phyloP scores from a whole-genome alignment of 1,139 yeast genomes.

The Scheffersomyces quercinus region DNA sequence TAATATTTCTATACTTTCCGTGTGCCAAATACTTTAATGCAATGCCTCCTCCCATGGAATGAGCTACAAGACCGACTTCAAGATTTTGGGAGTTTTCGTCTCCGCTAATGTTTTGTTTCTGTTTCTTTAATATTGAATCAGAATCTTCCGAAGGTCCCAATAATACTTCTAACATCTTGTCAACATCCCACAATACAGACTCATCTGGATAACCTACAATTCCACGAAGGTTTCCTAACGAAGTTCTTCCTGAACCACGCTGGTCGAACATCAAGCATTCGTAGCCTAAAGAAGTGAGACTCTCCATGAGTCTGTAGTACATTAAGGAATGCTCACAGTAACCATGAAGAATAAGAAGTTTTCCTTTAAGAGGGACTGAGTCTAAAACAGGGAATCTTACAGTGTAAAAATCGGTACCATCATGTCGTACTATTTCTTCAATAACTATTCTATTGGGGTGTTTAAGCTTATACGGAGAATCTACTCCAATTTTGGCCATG shows the following conservation, averaged over 20 bases:
- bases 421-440: slow-evolving; percentile 7
- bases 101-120: too few relatives aligned
- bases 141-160: too few relatives aligned
- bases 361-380: slow-evolving; percentile 10
- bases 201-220: slow-evolving; percentile 13
- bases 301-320: slow-evolving; percentile 21
- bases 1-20: slow-evolving; percentile 16
- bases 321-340: slow-evolving; percentile 23
- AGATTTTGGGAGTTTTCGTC: too few relatives aligned
- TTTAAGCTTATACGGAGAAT: slow-evolving; percentile 12
- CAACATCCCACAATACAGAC: slow-evolving; percentile 17
- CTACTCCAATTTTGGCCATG: slow-evolving; percentile 4
- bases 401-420: slow-evolving; percentile 16
- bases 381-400: slow-evolving; percentile 9
- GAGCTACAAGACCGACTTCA: slow-evolving; percentile 14
- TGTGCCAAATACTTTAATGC: slow-evolving; percentile 17
- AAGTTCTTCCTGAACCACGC: slow-evolving; percentile 23
- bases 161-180: slow-evolving; percentile 13
- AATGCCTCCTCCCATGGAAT: slow-evolving; percentile 25
- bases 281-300: slow-evolving; percentile 17
- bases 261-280: slow-evolving; percentile 22
- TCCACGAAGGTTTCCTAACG: slow-evolving; percentile 19
- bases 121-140: too few relatives aligned
- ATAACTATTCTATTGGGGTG: slow-evolving; percentile 6
- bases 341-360: slow-evolving; percentile 21